These are phyloP conservation scores for Angomonas desouzai DNA, from an alignment of 208 protist species.

Conservation along the genomic window DNA sequence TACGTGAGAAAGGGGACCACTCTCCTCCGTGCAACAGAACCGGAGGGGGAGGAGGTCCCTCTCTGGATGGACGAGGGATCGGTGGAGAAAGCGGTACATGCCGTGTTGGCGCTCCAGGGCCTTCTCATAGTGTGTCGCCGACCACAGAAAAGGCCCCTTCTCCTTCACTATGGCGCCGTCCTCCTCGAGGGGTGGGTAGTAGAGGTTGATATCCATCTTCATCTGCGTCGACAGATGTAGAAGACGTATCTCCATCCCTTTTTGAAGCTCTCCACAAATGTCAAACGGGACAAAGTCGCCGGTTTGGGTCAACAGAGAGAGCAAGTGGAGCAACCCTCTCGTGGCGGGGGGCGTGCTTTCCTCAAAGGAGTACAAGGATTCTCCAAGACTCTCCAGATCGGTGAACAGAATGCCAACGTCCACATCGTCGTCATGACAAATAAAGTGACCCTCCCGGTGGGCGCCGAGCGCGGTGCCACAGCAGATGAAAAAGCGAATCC, in stretches of 20 bases:
- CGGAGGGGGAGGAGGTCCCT: constrained; percentile 17
- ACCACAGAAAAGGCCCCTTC: constrained; percentile 68
- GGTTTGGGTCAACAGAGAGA: constrained; percentile 28
- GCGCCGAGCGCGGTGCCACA: constrained; percentile 83
- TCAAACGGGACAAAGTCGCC: constrained; percentile 63
- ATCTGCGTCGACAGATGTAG: constrained; percentile 56
- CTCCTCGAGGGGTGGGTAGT: constrained; percentile 52
- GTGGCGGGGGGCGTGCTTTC: not conserved
- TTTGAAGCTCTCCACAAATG: constrained; percentile 59
- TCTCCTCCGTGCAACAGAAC: constrained; percentile 29
- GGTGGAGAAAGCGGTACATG: constrained; percentile 85
- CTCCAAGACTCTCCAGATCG: not conserved
- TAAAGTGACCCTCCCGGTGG: constrained; percentile 77
- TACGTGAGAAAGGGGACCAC: constrained; percentile 22
- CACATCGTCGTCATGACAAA: constrained; percentile 84
- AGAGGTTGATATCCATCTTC: constrained; percentile 81
- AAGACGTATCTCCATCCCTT: constrained; percentile 76
- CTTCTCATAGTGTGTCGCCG: constrained; percentile 70
- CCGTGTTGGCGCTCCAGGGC: constrained; percentile 37
- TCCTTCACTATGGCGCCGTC: constrained; percentile 29
- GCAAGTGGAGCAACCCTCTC: constrained; percentile 25
- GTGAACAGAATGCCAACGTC: constrained; percentile 75
- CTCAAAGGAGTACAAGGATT: not conserved
- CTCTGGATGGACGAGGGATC: constrained; percentile 26
- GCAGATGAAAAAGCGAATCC: constrained; percentile 69